Conservation (phyloP, 371 early-diverging fungal genomes). For the Apophysomyces trapeziformis region DNA sequence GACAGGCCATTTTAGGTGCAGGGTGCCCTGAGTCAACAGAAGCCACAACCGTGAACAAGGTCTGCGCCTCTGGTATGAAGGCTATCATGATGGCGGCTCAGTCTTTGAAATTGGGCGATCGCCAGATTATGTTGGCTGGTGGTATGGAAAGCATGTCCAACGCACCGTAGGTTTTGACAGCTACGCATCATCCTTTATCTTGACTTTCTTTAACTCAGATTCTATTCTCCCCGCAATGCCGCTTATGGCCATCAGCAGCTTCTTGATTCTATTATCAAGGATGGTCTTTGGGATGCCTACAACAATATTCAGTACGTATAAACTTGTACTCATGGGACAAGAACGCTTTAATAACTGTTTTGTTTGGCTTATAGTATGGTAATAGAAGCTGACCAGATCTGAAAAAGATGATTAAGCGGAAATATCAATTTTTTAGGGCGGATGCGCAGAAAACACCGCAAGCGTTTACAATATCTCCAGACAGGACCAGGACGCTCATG, state of each 20-base stretch:
- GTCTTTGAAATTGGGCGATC: conserved; percentile 62
- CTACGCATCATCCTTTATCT: background rate
- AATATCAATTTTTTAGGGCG: conserved; percentile 71
- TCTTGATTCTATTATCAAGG: conserved; percentile 88
- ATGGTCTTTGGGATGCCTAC: conserved; percentile 95
- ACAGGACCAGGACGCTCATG: conserved; percentile 90
- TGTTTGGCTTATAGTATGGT: conserved; percentile 9
- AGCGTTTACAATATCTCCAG: conserved; percentile 81
- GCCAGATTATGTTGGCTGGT: conserved; percentile 82
- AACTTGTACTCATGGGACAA: background rate
- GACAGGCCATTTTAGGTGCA: conserved; percentile 80
- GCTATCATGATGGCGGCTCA: conserved; percentile 79
- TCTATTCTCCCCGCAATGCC: conserved; percentile 65
- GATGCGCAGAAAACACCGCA: conserved; percentile 93
- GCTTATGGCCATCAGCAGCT: conserved; percentile 87
- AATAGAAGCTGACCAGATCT: background rate
- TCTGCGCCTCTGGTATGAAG: conserved; percentile 96
- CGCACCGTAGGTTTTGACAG: conserved; percentile 65
- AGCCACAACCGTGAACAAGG: conserved; percentile 93
- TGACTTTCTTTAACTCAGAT: conserved; percentile 38
- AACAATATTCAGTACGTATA: conserved; percentile 74
- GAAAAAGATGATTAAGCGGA: conserved; percentile 9
- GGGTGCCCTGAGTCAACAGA: conserved; percentile 77
- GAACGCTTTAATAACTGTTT: background rate
- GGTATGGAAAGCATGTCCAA: conserved; percentile 97